These are phyloP conservation scores for Fusarium sublunatum DNA, from an alignment of 2,329 filamentous ascomycete genomes.

Conservation along the genomic window DNA sequence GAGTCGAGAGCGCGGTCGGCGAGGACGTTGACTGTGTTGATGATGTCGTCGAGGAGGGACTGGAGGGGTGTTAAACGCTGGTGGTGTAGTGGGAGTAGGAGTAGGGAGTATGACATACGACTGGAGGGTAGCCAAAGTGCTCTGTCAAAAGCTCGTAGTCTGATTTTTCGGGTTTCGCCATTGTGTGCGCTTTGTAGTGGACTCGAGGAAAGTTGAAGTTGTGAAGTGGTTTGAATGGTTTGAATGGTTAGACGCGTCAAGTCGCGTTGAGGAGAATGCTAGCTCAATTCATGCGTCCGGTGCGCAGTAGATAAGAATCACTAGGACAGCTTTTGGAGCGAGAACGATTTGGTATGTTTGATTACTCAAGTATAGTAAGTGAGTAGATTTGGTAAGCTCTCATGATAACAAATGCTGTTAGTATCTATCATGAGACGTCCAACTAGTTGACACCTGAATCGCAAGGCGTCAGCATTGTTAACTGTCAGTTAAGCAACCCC, in stretches of 20 bases:
- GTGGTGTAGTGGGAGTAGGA: background rate
- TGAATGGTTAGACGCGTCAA: slow-evolving; percentile 30
- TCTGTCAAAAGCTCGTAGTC: slow-evolving; percentile 84
- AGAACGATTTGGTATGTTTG: background rate
- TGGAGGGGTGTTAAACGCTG: slow-evolving; percentile 50
- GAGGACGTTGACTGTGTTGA: slow-evolving; percentile 94
- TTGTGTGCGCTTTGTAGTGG: slow-evolving; percentile 34
- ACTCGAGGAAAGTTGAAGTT: background rate
- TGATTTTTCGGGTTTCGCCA: slow-evolving; percentile 53
- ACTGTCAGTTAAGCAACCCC: slow-evolving; percentile 24
- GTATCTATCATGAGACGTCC: slow-evolving; percentile 12
- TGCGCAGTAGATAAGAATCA: background rate
- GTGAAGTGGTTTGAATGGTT: slow-evolving; percentile 6
- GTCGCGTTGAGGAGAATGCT: slow-evolving; percentile 20
- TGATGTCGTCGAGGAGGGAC: slow-evolving; percentile 97
- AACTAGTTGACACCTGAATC: slow-evolving; percentile 25
- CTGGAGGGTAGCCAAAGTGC: slow-evolving; percentile 93
- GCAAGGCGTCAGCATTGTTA: slow-evolving; percentile 28
- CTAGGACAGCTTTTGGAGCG: background rate
- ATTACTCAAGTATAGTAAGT: background rate
- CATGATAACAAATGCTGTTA: background rate
- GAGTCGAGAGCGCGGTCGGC: slow-evolving; percentile 90
- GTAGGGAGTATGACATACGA: slow-evolving; percentile 68
- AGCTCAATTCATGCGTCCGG: slow-evolving; percentile 12
- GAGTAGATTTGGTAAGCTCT: background rate